phyloP scores from a whole-genome alignment of 257 asterid species.

The Solanum gracilifrons region DNA sequence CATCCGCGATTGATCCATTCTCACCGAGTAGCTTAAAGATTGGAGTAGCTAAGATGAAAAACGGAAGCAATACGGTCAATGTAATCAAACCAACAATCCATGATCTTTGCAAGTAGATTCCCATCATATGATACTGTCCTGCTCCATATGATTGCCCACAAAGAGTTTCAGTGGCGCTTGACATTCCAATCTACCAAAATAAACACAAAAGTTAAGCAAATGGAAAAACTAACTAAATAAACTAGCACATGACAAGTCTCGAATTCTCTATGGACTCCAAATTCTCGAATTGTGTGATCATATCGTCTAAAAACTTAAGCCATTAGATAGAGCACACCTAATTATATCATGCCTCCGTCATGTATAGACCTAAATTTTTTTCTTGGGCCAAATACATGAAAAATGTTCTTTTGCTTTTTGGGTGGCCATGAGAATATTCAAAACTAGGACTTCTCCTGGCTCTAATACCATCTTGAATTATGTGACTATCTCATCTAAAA shows the following conservation, averaged over 20 bases:
- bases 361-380: not conserved
- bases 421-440: not conserved
- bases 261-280: not conserved
- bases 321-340: not conserved
- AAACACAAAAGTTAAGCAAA: not conserved
- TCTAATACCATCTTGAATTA: not conserved
- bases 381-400: not conserved
- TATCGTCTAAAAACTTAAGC: not conserved
- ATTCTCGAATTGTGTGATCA: not conserved
- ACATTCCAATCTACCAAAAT: conserved; percentile 72
- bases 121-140: conserved; percentile 86
- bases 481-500: not conserved
- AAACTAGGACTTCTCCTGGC: not conserved
- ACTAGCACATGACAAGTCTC: not conserved
- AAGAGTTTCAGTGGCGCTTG: conserved; percentile 93
- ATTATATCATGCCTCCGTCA: not conserved
- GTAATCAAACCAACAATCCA: conserved; percentile 74
- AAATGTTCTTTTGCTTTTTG: not conserved
- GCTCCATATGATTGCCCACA: conserved; percentile 97
- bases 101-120: conserved; percentile 83
- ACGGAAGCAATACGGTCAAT: conserved; percentile 50
- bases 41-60: conserved; percentile 46
- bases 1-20: conserved; percentile 23
- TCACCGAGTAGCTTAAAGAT: conserved; percentile 70
- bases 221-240: conserved; percentile 26